Evolutionary conservation across 495 filamentous ascomycete genomes (phyloP).

Genomic region (Penicillium steckii): DNA sequence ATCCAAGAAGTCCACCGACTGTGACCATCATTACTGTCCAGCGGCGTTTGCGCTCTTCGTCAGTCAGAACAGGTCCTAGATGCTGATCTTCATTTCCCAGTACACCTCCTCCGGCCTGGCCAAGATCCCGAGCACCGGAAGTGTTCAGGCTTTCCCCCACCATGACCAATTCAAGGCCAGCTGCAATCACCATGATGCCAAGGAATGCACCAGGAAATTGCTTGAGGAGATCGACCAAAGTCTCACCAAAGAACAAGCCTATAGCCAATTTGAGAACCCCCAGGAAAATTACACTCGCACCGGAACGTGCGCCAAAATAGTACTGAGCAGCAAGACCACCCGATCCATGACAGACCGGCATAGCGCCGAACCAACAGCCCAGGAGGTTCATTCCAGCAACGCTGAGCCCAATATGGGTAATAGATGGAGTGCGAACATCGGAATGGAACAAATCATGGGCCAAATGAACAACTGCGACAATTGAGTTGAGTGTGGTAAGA

Average conservation of each 20-base stretch:
- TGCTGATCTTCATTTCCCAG: conserved; percentile 41
- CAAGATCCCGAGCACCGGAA: conserved; percentile 60
- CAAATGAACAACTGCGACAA: conserved; percentile 79
- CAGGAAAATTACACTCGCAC: conserved; percentile 75
- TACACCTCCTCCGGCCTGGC: conserved; percentile 26
- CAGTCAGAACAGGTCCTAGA: conserved; percentile 43
- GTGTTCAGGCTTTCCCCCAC: conserved; percentile 82
- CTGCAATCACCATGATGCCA: conserved; percentile 85
- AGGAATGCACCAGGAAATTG: conserved; percentile 72
- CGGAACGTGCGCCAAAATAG: conserved; percentile 86
- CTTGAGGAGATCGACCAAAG: conserved; percentile 62
- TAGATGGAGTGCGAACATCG: conserved; percentile 58
- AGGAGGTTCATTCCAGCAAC: conserved; percentile 80
- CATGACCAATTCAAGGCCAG: conserved; percentile 79
- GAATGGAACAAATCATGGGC: conserved; percentile 68
- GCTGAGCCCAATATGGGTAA: conserved; percentile 74
- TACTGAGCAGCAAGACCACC: conserved; percentile 88
- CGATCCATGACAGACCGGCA: conserved; percentile 94
- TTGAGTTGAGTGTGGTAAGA: conserved; percentile 85
- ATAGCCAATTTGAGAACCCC: conserved; percentile 73
- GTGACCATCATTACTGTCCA: conserved; percentile 91
- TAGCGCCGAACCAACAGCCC: conserved; percentile 87
- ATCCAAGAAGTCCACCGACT: conserved; percentile 75
- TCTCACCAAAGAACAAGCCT: conserved; percentile 69
- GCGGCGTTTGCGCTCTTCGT: conserved; percentile 62